Conservation (phyloP, 257 asterid species). For the Euphrasia confusa region DNA sequence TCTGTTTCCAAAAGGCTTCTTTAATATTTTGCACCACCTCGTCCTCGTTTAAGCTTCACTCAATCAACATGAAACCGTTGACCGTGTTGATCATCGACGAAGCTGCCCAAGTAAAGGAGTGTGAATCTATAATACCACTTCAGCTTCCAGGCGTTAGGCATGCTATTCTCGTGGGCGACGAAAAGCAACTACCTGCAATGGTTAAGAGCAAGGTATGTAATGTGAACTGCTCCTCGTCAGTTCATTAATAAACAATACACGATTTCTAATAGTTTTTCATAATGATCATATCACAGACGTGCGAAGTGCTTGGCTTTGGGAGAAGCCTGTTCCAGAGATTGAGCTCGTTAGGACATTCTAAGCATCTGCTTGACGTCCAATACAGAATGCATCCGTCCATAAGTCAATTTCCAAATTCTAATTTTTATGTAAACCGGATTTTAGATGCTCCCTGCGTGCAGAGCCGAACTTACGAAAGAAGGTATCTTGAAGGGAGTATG, state of each 20-base stretch:
- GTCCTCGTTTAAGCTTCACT: conserved; percentile 37
- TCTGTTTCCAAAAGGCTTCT: conserved; percentile 39
- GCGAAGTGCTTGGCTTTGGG: conserved; percentile 44
- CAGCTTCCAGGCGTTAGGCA: conserved; percentile 38
- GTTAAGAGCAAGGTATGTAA: conserved; percentile 42
- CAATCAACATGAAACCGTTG: conserved; percentile 28
- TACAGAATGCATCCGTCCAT: conserved; percentile 64
- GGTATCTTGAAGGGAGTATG: conserved; percentile 38
- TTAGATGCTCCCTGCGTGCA: conserved; percentile 40
- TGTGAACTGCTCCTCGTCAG: too few relatives aligned
- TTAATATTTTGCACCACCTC: conserved; percentile 53
- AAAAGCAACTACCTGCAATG: conserved; percentile 43
- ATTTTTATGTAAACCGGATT: conserved; percentile 38
- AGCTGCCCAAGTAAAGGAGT: conserved; percentile 59
- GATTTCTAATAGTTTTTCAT: too few relatives aligned
- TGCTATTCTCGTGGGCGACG: conserved; percentile 56
- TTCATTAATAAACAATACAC: not conserved
- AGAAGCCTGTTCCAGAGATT: conserved; percentile 59
- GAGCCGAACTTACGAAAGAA: conserved; percentile 23
- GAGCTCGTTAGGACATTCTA: conserved; percentile 41
- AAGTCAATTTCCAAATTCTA: conserved; percentile 44
- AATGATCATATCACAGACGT: not conserved
- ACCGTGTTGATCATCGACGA: conserved; percentile 48
- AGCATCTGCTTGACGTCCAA: conserved; percentile 46
- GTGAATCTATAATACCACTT: conserved; percentile 50